A percentile compares a stretch with the other conserved stretches of the same genome.
phyloP scores from a whole-genome alignment of 306 rosid species.

The Gleditsia sinensis region DNA sequence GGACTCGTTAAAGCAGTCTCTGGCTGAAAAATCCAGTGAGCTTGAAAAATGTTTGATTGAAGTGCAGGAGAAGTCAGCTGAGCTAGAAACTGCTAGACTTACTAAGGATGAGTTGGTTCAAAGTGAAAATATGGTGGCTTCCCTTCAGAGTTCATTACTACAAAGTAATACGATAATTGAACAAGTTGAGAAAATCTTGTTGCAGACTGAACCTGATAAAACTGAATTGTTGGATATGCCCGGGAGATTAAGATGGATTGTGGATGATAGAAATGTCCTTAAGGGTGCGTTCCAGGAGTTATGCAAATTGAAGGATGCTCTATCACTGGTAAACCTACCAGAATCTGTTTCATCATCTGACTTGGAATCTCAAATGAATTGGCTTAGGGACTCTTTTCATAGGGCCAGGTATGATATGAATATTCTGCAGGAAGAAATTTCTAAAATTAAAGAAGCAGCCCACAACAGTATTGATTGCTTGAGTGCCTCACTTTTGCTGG shows the following conservation, averaged over 20 bases:
- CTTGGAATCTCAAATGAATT: conserved; percentile 67
- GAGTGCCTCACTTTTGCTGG: conserved; percentile 59
- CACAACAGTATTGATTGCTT: conserved; percentile 52
- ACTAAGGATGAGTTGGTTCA: conserved; percentile 59
- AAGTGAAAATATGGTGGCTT: conserved; percentile 59
- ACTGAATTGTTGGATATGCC: conserved; percentile 53
- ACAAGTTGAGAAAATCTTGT: conserved; percentile 65
- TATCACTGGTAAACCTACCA: conserved; percentile 61
- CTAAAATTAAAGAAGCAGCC: conserved; percentile 63
- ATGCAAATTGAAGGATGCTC: conserved; percentile 57
- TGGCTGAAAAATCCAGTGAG: conserved; percentile 69
- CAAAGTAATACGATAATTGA: conserved; percentile 54
- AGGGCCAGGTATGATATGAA: conserved; percentile 50
- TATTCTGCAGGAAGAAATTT: conserved; percentile 59
- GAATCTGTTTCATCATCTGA: conserved; percentile 66
- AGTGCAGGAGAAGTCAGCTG: conserved; percentile 76
- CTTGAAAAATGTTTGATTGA: conserved; percentile 66
- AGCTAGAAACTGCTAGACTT: conserved; percentile 74
- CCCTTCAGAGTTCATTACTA: conserved; percentile 61
- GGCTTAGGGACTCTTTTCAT: conserved; percentile 69
- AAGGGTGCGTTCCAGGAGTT: conserved; percentile 60
- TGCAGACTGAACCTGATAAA: conserved; percentile 51
- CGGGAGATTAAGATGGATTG: conserved; percentile 77
- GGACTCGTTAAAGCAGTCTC: conserved; percentile 68
- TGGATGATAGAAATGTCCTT: conserved; percentile 62